Conservation (phyloP, 345 rosid genomes). For the Aquilaria sinensis region DNA sequence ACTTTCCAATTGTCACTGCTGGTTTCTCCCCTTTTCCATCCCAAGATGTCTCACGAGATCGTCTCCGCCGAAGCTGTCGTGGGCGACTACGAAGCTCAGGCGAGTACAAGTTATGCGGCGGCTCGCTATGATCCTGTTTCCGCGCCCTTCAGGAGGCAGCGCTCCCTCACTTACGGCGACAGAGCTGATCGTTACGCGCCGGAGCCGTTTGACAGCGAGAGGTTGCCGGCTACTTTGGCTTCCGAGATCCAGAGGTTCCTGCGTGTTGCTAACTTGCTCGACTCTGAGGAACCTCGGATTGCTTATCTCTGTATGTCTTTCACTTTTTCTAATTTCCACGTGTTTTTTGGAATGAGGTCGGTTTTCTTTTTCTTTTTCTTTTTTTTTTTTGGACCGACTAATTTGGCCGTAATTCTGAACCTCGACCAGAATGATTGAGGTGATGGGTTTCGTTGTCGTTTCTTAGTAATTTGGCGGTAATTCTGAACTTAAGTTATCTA, state of each 20-base stretch:
- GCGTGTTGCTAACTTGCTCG: conserved; percentile 78
- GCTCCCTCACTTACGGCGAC: conserved; percentile 35
- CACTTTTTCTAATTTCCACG: background rate
- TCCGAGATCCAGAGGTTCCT: conserved; percentile 79
- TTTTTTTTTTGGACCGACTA: too few relatives aligned
- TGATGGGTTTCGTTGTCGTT: too few relatives aligned
- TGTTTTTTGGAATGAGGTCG: background rate
- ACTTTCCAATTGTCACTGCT: conserved; percentile 3
- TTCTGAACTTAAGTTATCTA: too few relatives aligned
- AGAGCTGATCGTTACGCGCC: conserved; percentile 24
- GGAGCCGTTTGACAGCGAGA: conserved; percentile 87
- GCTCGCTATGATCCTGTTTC: background rate
- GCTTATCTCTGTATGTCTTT: conserved; percentile 67
- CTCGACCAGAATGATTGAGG: too few relatives aligned
- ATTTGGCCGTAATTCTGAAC: too few relatives aligned
- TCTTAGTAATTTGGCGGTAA: too few relatives aligned
- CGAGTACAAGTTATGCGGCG: conserved; percentile 15
- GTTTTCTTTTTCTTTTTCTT: background rate
- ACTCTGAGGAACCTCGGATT: conserved; percentile 60
- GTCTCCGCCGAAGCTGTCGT: conserved; percentile 52
- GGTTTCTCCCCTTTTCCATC: background rate
- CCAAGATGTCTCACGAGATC: conserved; percentile 51
- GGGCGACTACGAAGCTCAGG: conserved; percentile 14
- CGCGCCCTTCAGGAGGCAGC: conserved; percentile 27
- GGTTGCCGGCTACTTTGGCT: conserved; percentile 67